Percentiles rank a stretch among this genome's conserved stretches.
phyloP scores from a whole-genome alignment of 1,139 yeast species.

The Zygoascus sp. region DNA sequence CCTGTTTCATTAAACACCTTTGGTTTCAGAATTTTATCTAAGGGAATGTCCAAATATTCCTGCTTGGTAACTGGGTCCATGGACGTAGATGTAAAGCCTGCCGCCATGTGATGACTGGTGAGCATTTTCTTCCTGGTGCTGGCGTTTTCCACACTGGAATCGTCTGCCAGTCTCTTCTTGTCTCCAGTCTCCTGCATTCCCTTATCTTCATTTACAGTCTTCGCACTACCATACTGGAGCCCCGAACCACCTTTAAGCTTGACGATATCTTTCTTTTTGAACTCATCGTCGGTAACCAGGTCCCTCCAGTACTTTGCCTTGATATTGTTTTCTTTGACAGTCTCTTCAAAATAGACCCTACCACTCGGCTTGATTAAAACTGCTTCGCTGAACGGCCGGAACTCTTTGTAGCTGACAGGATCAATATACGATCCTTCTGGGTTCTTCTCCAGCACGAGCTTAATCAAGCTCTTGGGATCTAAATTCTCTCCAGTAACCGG shows the following conservation, averaged over 20 bases:
- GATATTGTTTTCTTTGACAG: slow-evolving; percentile 33
- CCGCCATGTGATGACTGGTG: slow-evolving; percentile 34
- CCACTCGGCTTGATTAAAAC: slow-evolving; percentile 35
- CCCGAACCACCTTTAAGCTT: slow-evolving; percentile 30
- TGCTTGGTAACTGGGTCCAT: slow-evolving; percentile 29
- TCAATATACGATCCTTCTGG: slow-evolving; percentile 32
- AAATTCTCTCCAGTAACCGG: slow-evolving; percentile 34
- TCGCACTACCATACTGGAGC: slow-evolving; percentile 11
- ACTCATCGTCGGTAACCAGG: slow-evolving; percentile 33
- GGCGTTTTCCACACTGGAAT: neutral
- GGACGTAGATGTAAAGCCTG: slow-evolving; percentile 36
- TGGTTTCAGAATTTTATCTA: slow-evolving; percentile 31
- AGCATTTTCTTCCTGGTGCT: slow-evolving; percentile 15
- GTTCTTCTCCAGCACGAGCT: slow-evolving; percentile 30
- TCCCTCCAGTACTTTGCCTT: slow-evolving; percentile 33
- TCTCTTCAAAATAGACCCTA: slow-evolving; percentile 33
- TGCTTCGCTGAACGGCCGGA: slow-evolving; percentile 29
- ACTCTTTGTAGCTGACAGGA: slow-evolving; percentile 36
- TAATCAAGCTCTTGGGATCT: slow-evolving; percentile 26
- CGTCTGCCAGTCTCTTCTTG: slow-evolving; percentile 4
- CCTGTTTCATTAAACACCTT: slow-evolving; percentile 32
- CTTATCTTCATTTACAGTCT: slow-evolving; percentile 2
- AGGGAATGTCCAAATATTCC: slow-evolving; percentile 21
- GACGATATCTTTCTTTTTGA: slow-evolving; percentile 31
- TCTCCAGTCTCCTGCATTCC: slow-evolving; percentile 10